Conservation (phyloP, 768 basidiomycete genomes). For the Xerocomus potaroensis region DNA sequence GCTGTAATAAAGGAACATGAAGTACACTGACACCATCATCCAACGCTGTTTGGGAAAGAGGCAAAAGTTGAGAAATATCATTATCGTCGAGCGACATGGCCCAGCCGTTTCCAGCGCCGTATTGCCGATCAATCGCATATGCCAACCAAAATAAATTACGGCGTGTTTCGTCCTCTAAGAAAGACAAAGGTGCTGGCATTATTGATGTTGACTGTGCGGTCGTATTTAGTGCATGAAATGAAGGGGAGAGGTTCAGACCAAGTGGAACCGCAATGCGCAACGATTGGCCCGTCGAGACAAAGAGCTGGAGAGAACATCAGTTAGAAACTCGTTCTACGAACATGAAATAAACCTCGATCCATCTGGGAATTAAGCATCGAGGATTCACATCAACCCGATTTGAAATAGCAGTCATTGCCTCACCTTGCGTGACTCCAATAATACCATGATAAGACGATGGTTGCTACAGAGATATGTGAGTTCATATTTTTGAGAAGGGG, state of each 20-base stretch:
- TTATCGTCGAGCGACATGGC: conserved; percentile 67
- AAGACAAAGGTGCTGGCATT: conserved; percentile 52
- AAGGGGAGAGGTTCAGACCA: conserved; percentile 63
- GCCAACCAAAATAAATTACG: conserved; percentile 73
- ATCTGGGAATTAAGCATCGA: conserved; percentile 38
- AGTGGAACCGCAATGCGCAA: conserved; percentile 60
- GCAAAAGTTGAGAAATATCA: conserved; percentile 68
- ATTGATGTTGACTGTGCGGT: conserved; percentile 54
- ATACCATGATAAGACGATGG: conserved; percentile 64
- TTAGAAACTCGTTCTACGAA: not conserved
- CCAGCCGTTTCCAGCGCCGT: conserved; percentile 68
- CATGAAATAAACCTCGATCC: conserved; percentile 57
- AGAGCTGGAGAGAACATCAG: conserved; percentile 43
- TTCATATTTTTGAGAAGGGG: not conserved
- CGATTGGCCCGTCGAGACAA: conserved; percentile 51
- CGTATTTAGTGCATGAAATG: conserved; percentile 63
- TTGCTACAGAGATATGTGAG: conserved; percentile 37
- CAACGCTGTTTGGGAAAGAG: conserved; percentile 56
- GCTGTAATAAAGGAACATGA: not conserved
- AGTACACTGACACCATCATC: conserved; percentile 53
- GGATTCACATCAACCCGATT: not conserved
- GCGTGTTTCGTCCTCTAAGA: conserved; percentile 66
- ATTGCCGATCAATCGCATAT: conserved; percentile 64
- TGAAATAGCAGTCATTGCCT: conserved; percentile 11
- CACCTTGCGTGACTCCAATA: conserved; percentile 72